Percentiles rank a stretch among this genome's conserved stretches.
These are phyloP conservation scores for Leptodermis oblonga DNA, from an alignment of 257 asterid genomes.

Conservation along the genomic window DNA sequence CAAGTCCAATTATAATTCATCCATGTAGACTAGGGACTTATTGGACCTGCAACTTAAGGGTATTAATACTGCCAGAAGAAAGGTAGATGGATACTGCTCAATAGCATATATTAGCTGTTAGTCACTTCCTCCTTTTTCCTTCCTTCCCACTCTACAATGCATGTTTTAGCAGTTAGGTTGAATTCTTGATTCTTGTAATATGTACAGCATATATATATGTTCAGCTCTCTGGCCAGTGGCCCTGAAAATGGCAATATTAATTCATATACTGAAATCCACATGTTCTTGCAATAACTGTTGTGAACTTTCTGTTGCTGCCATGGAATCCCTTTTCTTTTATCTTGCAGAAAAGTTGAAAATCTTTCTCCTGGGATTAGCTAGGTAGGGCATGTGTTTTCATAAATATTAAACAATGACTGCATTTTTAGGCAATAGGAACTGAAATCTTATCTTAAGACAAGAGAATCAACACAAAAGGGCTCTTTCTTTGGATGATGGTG, in stretches of 20 bases:
- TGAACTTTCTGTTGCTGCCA: background rate
- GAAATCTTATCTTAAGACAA: constrained; percentile 4
- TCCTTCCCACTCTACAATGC: background rate
- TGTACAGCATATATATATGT: constrained; percentile 1
- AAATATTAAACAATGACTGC: too few species aligned
- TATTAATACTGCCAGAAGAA: background rate
- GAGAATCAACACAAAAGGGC: background rate
- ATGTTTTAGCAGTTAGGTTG: background rate
- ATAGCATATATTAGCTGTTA: background rate
- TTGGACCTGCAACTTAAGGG: background rate
- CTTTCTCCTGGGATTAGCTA: background rate
- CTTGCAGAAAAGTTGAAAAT: background rate
- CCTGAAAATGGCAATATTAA: background rate
- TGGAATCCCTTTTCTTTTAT: background rate
- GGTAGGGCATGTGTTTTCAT: too few species aligned
- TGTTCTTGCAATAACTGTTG: background rate
- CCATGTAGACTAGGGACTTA: background rate
- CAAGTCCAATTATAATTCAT: background rate
- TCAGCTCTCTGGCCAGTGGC: background rate
- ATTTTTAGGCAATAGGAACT: background rate
- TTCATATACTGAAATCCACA: background rate
- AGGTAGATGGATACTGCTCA: background rate
- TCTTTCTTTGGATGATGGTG: background rate
- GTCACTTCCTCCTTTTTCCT: constrained; percentile 18
- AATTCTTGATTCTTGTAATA: constrained; percentile 3